A percentile compares a stretch with the other conserved stretches of the same genome.
Evolutionary conservation across 306 rosid genomes (phyloP).

Genomic region (Crotalaria pallida): DNA sequence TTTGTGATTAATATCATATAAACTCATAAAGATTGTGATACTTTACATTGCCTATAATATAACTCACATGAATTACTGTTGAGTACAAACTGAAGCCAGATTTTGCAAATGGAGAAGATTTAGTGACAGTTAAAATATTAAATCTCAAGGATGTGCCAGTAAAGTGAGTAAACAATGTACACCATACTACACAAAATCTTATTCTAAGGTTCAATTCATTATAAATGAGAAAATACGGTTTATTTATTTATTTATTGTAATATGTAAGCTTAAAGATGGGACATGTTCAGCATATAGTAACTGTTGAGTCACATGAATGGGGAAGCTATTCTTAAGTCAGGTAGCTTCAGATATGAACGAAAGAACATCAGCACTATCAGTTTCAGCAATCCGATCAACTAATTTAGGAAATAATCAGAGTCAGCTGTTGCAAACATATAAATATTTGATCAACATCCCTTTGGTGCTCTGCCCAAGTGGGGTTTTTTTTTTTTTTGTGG

Average conservation of each 20-base stretch:
- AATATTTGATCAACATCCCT: no score
- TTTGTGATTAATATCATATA: conserved; percentile 4
- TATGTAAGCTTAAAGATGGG: background rate
- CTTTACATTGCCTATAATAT: background rate
- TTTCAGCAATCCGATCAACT: conserved; percentile 9
- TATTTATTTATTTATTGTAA: background rate
- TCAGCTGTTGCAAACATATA: background rate
- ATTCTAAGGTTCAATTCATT: background rate
- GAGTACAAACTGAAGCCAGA: conserved; percentile 8
- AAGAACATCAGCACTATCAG: background rate
- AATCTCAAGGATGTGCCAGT: background rate
- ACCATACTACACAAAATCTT: background rate
- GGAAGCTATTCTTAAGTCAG: conserved; percentile 15
- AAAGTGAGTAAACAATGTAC: conserved; percentile 17
- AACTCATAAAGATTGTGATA: background rate
- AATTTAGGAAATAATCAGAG: conserved; percentile 1
- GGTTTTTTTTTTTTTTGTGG: no score
- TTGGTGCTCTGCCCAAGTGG: no score
- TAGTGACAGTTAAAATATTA: background rate
- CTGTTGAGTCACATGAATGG: background rate
- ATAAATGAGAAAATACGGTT: background rate
- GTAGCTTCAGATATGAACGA: background rate
- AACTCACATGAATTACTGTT: background rate
- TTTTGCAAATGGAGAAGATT: conserved; percentile 5
- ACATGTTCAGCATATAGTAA: background rate